Base-by-base conservation (phyloP, 176 grass and related monocot genomes). In the Chloris gayana region DNA sequence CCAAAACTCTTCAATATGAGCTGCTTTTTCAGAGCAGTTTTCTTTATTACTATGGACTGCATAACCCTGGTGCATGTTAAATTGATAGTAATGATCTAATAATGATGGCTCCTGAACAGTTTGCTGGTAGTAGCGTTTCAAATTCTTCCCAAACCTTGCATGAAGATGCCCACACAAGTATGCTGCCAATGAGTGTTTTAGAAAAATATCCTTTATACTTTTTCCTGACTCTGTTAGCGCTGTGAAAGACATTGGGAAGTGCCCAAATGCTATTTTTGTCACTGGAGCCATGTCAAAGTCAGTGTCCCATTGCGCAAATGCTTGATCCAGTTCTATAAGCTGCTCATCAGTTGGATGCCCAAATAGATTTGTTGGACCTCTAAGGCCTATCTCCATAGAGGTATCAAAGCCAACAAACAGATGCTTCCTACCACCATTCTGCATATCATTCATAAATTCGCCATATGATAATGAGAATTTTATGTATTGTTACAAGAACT, bases 121-220 rank as follows among this genome's bases (percentile, higher is more conserved):
- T 53, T 46, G 65, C 63, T 88, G 91, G 74, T 94, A 85, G 79
- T 93, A 89, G 46, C 92, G 85, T 64, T 98, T 98, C 75, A 98
- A 82, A 87, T 98, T 98, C 86, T 91, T 93, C 38, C 95, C 92
- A n/a, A 98, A 98, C 62, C 86, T 93, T 66, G 87, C 67, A 80
- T 98, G 95, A 64, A 98, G 88, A 93, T 98, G 95, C 27, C 95
- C 95, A 70, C 92, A 95, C 59, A 98, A 26, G 79, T 98, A 95
- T 78, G 84, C 86, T 19, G 95, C 88, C 74, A 98, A 85, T 44
- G 90, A 94, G 57, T 98, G 90, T 49, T 89, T 95, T 53, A 98
- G 73, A 80, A 98, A 95, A 45, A 95, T 79, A 81, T 95, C 90
- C 84, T 91, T 87, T 29, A 95, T 87, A 87, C 30, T 85, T 95